These are phyloP conservation scores for Kwoniella botswanensis DNA, from an alignment of 768 basidiomycete genomes.

Conservation along the genomic window DNA sequence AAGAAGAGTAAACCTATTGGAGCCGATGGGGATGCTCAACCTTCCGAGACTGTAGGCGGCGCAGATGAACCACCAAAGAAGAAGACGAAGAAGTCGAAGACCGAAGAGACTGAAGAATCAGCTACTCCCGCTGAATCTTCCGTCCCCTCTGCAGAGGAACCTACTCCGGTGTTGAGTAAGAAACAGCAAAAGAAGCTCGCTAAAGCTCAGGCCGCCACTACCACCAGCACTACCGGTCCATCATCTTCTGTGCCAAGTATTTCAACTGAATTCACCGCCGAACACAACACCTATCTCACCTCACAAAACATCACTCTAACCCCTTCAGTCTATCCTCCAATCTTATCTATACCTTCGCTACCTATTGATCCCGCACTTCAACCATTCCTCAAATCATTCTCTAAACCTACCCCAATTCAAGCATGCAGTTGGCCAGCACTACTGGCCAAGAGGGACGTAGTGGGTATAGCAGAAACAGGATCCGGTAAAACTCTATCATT, in stretches of 20 bases:
- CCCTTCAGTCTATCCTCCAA: slow-evolving; percentile 65
- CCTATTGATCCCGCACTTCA: slow-evolving; percentile 69
- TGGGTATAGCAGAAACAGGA: slow-evolving; percentile 96
- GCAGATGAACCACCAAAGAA: slow-evolving; percentile 31
- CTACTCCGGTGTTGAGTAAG: slow-evolving; percentile 28
- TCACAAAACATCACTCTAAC: slow-evolving; percentile 77
- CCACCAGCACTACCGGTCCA: slow-evolving; percentile 17
- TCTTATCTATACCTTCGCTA: slow-evolving; percentile 74
- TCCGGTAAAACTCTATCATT: slow-evolving; percentile 93
- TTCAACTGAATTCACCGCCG: slow-evolving; percentile 57
- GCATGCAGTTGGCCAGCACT: slow-evolving; percentile 92
- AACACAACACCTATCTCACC: slow-evolving; percentile 69
- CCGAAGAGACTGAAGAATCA: background rate
- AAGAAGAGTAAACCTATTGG: slow-evolving; percentile 19
- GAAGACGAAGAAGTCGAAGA: slow-evolving; percentile 30
- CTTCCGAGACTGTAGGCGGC: slow-evolving; percentile 3
- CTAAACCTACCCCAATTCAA: slow-evolving; percentile 92
- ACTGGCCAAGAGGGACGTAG: slow-evolving; percentile 72
- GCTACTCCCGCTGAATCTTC: slow-evolving; percentile 24
- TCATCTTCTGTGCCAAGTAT: slow-evolving; percentile 44
- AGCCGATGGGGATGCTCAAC: slow-evolving; percentile 3
- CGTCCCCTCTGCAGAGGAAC: background rate
- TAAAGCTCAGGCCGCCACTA: slow-evolving; percentile 21
- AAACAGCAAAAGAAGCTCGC: slow-evolving; percentile 48
- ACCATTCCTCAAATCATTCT: slow-evolving; percentile 71